Conservation (phyloP, 305 asterid species). For the Fraxinus paxiana region DNA sequence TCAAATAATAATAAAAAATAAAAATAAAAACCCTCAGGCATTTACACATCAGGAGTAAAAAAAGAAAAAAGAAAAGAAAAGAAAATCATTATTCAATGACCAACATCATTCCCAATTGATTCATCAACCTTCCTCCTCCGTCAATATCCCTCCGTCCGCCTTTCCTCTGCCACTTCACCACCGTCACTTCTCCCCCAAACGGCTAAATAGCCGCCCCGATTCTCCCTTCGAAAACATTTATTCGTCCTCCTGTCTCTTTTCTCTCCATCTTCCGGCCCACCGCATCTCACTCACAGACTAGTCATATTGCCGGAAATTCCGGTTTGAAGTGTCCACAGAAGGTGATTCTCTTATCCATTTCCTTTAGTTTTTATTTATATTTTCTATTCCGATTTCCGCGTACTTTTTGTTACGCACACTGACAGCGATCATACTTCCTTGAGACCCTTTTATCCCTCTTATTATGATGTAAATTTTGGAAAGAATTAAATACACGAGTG, state of each 20-base stretch:
- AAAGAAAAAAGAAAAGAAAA: too few relatives aligned
- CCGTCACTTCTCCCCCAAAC: conserved; percentile 4
- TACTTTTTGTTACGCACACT: background rate
- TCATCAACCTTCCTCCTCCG: background rate
- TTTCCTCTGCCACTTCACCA: background rate
- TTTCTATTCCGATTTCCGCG: background rate
- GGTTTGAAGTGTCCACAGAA: conserved; percentile 2
- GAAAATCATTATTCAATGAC: background rate
- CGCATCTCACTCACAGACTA: conserved; percentile 24
- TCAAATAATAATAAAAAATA: too few relatives aligned
- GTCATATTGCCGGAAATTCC: conserved; percentile 18
- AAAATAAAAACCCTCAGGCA: background rate
- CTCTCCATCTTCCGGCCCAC: background rate
- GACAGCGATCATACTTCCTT: conserved; percentile 20
- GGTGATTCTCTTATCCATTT: conserved; percentile 15
- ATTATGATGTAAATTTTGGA: background rate
- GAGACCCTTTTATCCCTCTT: background rate
- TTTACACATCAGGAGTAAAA: background rate
- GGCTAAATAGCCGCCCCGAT: background rate
- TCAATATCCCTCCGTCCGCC: conserved; percentile 4
- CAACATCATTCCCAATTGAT: background rate
- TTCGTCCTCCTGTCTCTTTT: background rate
- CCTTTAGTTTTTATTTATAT: background rate
- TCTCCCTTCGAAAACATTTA: background rate
- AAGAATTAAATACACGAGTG: background rate